Base-by-base conservation (phyloP, 768 basidiomycete genomes). In the Galerina sulciceps region DNA sequence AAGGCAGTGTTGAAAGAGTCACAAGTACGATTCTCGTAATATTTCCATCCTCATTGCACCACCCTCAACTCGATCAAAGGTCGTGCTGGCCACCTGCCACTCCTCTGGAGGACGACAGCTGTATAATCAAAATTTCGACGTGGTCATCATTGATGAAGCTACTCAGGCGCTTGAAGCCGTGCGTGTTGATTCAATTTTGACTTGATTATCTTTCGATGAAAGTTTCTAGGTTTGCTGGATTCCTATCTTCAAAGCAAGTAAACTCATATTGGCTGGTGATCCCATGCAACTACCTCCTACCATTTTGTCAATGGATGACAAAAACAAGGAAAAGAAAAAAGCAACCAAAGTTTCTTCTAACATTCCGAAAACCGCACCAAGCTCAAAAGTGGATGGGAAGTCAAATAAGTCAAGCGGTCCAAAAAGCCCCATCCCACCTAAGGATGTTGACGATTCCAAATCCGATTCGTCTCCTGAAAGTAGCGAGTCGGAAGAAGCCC, bases 261-360 rank as follows among this genome's bases (percentile, higher is more conserved):
- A 94, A 71, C 76, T 95, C 48, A 90, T 95, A 13, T 78, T 97
- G 22, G 96, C 96, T 1, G 96, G 96, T 0, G 96, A 98, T 73
- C 96, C 95, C 1, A 90, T 94, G 81, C 96, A 99, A 77, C 81
- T 99, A 3, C 95, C 95, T 0, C 96, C 96, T 0, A 99, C 96
- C 0, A 86, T 99, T 46, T 78, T 96, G 26, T 92, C 93, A 4
- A 66, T 84, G 8, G 76, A 85, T 58, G 71, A 76, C n/a, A 72
- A 69, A 42, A 64, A 69, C 51, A 71, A 69, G 40, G 56, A 66
- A 42, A 47, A 47, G 31, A 58, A 59, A 34, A 57, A 46, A 34
- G 42, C 13, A 8, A 10, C 49, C 5, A n/a, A 26, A 15, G 9
- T 31, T 22, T 55, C 49, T 26, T 44, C 26, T 8, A 15, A 20